Evolutionary conservation across 1,284 basidiomycete species (phyloP).

Genomic region (Austropuccinia psidii): DNA sequence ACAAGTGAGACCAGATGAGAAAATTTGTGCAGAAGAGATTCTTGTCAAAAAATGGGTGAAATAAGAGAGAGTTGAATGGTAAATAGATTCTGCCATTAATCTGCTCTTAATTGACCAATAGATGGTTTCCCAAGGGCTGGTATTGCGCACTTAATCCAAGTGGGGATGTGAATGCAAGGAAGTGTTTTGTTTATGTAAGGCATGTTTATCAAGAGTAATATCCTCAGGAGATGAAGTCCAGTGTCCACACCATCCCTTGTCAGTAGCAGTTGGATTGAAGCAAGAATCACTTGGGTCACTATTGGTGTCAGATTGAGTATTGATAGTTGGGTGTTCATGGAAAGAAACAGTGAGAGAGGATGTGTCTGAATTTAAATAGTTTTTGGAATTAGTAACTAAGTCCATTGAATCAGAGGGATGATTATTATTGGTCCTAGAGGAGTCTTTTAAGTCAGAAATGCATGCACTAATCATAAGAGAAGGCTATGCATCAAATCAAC

Average conservation of each 20-base stretch:
- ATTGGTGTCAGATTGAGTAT: neutral
- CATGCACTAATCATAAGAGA: neutral
- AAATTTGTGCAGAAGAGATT: neutral
- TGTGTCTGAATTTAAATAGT: neutral
- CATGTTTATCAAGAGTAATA: neutral
- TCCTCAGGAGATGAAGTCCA: neutral
- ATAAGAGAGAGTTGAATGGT: neutral
- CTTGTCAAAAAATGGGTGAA: neutral
- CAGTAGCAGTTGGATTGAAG: neutral
- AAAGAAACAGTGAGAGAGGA: too few relatives aligned
- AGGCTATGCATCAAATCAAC: neutral
- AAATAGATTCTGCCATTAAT: conserved; percentile 18
- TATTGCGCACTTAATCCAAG: neutral
- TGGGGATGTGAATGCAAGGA: neutral
- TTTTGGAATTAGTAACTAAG: neutral
- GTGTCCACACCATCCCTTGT: conserved; percentile 5
- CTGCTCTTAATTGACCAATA: conserved; percentile 6
- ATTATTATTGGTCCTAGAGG: neutral
- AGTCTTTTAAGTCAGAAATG: neutral
- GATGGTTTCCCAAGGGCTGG: neutral
- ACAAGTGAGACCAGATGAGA: neutral
- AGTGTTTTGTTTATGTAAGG: conserved; percentile 1
- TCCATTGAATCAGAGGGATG: neutral
- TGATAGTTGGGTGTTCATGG: neutral
- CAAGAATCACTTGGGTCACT: neutral